Evolutionary conservation across 1,284 basidiomycete genomes (phyloP).

Genomic region (Entoloma clypeatum): DNA sequence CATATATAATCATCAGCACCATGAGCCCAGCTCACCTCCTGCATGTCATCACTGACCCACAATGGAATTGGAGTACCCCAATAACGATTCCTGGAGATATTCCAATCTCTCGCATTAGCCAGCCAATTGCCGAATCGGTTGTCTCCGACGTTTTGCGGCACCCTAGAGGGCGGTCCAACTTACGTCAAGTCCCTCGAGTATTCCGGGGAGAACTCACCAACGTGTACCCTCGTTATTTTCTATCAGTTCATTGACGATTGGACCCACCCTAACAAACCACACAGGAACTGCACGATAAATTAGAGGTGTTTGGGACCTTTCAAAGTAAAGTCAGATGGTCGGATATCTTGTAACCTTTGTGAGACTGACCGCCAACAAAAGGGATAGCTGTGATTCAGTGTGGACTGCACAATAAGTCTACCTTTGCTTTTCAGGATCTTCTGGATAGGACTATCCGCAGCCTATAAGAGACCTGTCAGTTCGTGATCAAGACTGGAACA

Average conservation of each 20-base stretch:
- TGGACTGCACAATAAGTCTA: slow-evolving; percentile 85
- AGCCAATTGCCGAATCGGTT: slow-evolving; percentile 97
- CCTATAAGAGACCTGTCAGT: slow-evolving; percentile 39
- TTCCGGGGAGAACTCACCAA: slow-evolving; percentile 54
- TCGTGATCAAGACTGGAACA: slow-evolving; percentile 5
- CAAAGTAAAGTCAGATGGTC: slow-evolving; percentile 7
- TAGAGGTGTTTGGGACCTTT: slow-evolving; percentile 89
- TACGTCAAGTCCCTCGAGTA: neutral
- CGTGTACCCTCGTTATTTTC: slow-evolving; percentile 88
- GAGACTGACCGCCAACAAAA: slow-evolving; percentile 88
- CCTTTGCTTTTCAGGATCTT: slow-evolving; percentile 89
- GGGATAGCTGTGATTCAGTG: slow-evolving; percentile 89
- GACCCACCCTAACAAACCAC: slow-evolving; percentile 94
- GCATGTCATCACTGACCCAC: slow-evolving; percentile 91
- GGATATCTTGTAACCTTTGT: neutral
- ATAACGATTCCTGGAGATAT: slow-evolving; percentile 97
- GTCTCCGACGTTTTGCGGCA: slow-evolving; percentile 88
- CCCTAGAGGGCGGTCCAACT: slow-evolving; percentile 48
- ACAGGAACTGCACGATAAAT: slow-evolving; percentile 95
- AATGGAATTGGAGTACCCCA: slow-evolving; percentile 99
- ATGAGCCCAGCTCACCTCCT: slow-evolving; percentile 66
- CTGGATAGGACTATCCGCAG: slow-evolving; percentile 93
- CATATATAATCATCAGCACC: slow-evolving; percentile 5
- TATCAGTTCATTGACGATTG: slow-evolving; percentile 83
- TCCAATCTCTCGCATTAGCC: slow-evolving; percentile 98